phyloP scores from a whole-genome alignment of 345 rosid genomes.

The Microthlaspi erraticum region DNA sequence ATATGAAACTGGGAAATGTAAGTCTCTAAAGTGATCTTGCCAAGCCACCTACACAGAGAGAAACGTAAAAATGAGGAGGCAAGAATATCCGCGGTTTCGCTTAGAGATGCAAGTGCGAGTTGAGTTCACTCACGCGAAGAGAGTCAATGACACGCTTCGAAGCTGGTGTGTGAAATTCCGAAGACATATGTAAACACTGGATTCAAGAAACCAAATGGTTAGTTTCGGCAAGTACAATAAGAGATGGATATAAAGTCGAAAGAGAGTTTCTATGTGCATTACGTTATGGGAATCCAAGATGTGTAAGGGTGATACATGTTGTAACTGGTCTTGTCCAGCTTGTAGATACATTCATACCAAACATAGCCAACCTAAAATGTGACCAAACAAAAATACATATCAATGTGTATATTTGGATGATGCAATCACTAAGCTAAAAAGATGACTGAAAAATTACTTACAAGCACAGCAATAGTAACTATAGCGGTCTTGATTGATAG shows the following conservation, averaged over 20 bases:
- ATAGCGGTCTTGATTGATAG: slow-evolving; percentile 65
- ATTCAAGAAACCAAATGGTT: slow-evolving; percentile 31
- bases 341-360: slow-evolving; percentile 95
- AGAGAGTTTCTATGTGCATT: slow-evolving; percentile 36
- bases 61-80: slow-evolving; percentile 36
- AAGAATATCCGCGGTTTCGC: slow-evolving; percentile 7
- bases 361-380: slow-evolving; percentile 75
- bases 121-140: slow-evolving; percentile 71
- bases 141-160: slow-evolving; percentile 73
- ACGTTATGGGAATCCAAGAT: slow-evolving; percentile 99
- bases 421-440: slow-evolving; percentile 1
- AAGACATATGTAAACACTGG: slow-evolving; percentile 90
- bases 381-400: slow-evolving; percentile 14
- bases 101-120: slow-evolving; percentile 31
- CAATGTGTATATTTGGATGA: slow-evolving; percentile 16
- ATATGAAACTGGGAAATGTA: slow-evolving; percentile 96
- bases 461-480: slow-evolving; percentile 57
- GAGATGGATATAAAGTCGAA: slow-evolving; percentile 7
- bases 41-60: slow-evolving; percentile 74
- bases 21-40: slow-evolving; percentile 90
- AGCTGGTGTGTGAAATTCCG: slow-evolving; percentile 88
- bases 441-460: slow-evolving; percentile 50
- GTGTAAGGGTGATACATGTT: slow-evolving; percentile 97
- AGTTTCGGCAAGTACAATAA: slow-evolving; percentile 15
- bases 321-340: slow-evolving; percentile 86